These are phyloP conservation scores for Theileria luwenshuni DNA, from an alignment of 169 alveolate species.

Conservation along the genomic window DNA sequence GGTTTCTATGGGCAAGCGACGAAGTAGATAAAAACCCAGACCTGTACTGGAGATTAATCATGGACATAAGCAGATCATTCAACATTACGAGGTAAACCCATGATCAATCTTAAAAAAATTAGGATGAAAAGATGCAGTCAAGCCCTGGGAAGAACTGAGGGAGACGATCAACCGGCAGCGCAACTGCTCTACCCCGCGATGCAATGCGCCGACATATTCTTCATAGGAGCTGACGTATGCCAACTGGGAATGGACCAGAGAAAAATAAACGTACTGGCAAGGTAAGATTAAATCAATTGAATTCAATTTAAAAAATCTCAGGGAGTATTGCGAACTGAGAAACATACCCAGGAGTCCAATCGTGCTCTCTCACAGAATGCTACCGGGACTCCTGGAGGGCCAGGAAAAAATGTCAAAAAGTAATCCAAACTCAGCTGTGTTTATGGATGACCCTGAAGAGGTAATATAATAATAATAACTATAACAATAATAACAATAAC, in stretches of 20 bases:
- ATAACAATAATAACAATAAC: too few relatives aligned
- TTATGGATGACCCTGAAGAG: conserved; percentile 94
- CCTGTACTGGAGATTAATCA: conserved; percentile 95
- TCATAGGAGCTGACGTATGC: conserved; percentile 96
- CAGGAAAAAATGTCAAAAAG: conserved; percentile 97
- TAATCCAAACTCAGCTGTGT: conserved; percentile 94
- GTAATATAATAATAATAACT: too few relatives aligned
- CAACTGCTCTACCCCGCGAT: conserved; percentile 93
- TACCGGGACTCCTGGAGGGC: conserved; percentile 95
- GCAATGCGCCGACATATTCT: conserved; percentile 99
- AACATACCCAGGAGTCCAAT: conserved; percentile 86
- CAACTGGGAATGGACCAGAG: conserved; percentile 99
- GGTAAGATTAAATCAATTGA: conserved; percentile 58
- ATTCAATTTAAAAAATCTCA: neutral
- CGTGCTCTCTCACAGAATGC: conserved; percentile 93
- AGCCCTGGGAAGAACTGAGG: conserved; percentile 98
- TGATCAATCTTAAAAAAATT: neutral
- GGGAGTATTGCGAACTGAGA: conserved; percentile 88
- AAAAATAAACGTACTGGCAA: conserved; percentile 98
- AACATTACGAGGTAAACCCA: conserved; percentile 69
- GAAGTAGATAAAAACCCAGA: conserved; percentile 93
- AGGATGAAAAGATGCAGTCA: conserved; percentile 96
- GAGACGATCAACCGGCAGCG: conserved; percentile 92
- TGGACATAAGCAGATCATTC: conserved; percentile 93
- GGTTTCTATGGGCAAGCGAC: conserved; percentile 98